Evolutionary conservation across 2,329 filamentous ascomycete species (phyloP).

Genomic region (Scedosporium dehoogii): DNA sequence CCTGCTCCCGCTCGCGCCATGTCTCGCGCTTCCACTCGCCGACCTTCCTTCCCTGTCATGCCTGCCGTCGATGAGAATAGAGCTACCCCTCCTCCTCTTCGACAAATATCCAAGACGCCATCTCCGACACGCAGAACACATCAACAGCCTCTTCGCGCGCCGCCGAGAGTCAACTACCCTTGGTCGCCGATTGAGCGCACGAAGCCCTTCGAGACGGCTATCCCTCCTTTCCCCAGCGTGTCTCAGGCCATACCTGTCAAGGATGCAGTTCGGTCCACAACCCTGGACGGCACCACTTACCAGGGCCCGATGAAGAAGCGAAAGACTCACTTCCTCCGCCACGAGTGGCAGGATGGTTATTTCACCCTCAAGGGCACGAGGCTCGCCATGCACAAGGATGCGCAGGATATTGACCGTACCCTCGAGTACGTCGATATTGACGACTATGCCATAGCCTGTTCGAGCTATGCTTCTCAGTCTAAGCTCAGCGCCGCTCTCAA

Average conservation of each 20-base stretch:
- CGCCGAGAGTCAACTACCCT: conserved; percentile 44
- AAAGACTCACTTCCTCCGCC: conserved; percentile 76
- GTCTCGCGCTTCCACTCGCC: conserved; percentile 47
- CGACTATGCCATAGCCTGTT: conserved; percentile 81
- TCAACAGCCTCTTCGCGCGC: conserved; percentile 36
- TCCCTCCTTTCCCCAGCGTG: conserved; percentile 23
- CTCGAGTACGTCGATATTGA: conserved; percentile 79
- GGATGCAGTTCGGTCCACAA: conserved; percentile 12
- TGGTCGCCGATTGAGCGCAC: conserved; percentile 41
- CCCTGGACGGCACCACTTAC: conserved; percentile 49
- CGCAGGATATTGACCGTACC: conserved; percentile 39
- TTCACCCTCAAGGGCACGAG: conserved; percentile 73
- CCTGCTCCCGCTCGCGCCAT: conserved; percentile 29
- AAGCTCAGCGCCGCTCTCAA: conserved; percentile 87
- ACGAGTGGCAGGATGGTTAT: conserved; percentile 90
- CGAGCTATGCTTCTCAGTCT: conserved; percentile 59
- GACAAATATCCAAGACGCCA: conserved; percentile 15
- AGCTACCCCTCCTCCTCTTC: conserved; percentile 23
- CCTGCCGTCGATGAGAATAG: conserved; percentile 60
- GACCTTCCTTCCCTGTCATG: conserved; percentile 59
- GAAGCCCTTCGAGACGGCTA: conserved; percentile 32
- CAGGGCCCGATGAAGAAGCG: conserved; percentile 92
- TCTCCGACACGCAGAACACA: conserved; percentile 23
- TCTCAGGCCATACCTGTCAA: conserved; percentile 12
- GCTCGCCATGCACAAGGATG: conserved; percentile 66